phyloP scores from a whole-genome alignment of 257 asterid species.

The Jacaranda copaia region DNA sequence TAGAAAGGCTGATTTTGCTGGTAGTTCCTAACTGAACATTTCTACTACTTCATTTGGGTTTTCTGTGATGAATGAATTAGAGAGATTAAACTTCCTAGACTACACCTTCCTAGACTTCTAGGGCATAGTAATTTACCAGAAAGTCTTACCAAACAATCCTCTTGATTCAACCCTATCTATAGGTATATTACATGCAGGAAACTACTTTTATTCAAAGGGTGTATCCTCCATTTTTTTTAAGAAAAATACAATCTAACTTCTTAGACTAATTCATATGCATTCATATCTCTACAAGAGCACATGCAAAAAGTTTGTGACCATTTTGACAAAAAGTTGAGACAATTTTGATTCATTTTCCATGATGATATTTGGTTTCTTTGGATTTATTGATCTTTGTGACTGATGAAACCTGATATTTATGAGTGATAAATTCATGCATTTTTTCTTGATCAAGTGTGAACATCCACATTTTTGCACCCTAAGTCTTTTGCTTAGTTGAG shows the following conservation, averaged over 20 bases:
- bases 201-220: not conserved
- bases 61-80: slow-evolving; percentile 64
- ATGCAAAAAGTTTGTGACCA: slow-evolving; percentile 34
- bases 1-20: slow-evolving; percentile 87
- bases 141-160: slow-evolving; percentile 43
- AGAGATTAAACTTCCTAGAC: slow-evolving; percentile 58
- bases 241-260: slow-evolving; percentile 18
- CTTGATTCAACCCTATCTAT: slow-evolving; percentile 40
- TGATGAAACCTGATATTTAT: too few relatives aligned
- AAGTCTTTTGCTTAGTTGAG: too few relatives aligned
- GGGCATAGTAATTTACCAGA: slow-evolving; percentile 83
- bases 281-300: slow-evolving; percentile 48
- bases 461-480: too few relatives aligned
- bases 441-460: too few relatives aligned
- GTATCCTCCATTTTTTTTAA: not conserved
- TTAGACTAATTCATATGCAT: slow-evolving; percentile 2
- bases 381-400: too few relatives aligned
- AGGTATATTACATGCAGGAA: slow-evolving; percentile 47
- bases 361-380: too few relatives aligned
- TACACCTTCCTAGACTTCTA: slow-evolving; percentile 78
- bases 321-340: slow-evolving; percentile 8
- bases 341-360: not conserved
- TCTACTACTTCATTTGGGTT: slow-evolving; percentile 84
- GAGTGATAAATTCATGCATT: too few relatives aligned
- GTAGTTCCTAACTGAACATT: slow-evolving; percentile 70